Conservation (phyloP, 345 rosid species). For the Camelina sativa region DNA sequence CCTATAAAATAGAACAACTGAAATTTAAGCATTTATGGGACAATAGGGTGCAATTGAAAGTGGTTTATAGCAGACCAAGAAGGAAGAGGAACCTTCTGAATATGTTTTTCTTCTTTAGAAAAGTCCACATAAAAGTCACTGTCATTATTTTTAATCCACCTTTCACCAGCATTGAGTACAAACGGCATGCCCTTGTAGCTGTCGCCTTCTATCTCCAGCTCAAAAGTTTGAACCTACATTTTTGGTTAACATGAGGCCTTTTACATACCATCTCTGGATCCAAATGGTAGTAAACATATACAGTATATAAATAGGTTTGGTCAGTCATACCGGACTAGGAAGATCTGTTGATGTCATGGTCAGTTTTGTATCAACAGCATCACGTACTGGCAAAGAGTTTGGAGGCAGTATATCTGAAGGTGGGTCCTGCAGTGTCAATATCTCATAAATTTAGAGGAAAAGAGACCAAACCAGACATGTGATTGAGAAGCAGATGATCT, state of each 20-base stretch:
- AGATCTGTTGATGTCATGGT: constrained; percentile 50
- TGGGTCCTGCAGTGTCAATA: constrained; percentile 71
- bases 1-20: constrained; percentile 50
- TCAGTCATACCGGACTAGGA: constrained; percentile 64
- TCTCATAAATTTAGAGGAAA: constrained; percentile 29
- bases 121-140: constrained; percentile 84
- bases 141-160: constrained; percentile 80
- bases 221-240: constrained; percentile 75
- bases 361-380: constrained; percentile 71
- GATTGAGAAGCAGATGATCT: constrained; percentile 8
- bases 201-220: constrained; percentile 77
- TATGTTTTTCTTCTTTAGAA: constrained; percentile 53
- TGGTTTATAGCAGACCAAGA: constrained; percentile 23
- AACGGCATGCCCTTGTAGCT: constrained; percentile 87
- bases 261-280: constrained; percentile 34
- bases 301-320: constrained; percentile 24
- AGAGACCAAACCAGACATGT: constrained; percentile 29
- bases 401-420: constrained; percentile 69
- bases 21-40: constrained; percentile 20
- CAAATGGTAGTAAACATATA: constrained; percentile 18
- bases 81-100: constrained; percentile 66
- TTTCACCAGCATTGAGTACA: constrained; percentile 73
- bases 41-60: constrained; percentile 23
- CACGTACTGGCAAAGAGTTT: constrained; percentile 64
- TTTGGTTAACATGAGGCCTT: constrained; percentile 21